These are phyloP conservation scores for Jaenimonas drosophilae DNA, from an alignment of 208 protist species.

Conservation along the genomic window DNA sequence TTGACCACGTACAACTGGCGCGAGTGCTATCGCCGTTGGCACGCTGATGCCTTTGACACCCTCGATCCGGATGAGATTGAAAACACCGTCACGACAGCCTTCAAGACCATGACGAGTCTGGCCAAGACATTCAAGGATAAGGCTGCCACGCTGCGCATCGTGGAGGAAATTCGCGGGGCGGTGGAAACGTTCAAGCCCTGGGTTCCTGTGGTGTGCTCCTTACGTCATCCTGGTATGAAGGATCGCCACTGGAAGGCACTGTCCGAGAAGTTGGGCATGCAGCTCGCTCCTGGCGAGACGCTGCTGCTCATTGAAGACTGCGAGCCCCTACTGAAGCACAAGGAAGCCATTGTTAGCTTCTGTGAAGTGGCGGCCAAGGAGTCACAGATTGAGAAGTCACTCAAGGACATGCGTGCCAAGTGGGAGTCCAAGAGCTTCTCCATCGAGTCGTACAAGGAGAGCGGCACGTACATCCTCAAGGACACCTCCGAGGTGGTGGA, in stretches of 20 bases:
- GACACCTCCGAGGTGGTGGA: constrained; percentile 89
- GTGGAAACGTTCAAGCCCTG: constrained; percentile 94
- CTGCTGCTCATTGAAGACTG: constrained; percentile 84
- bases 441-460: constrained; percentile 90
- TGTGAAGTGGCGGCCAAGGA: constrained; percentile 96
- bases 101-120: constrained; percentile 86
- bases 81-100: constrained; percentile 58
- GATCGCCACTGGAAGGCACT: constrained; percentile 93
- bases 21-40: constrained; percentile 89
- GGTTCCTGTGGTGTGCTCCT: constrained; percentile 90
- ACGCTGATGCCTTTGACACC: constrained; percentile 89
- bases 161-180: constrained; percentile 70
- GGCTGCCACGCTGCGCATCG: constrained; percentile 81
- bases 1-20: constrained; percentile 92
- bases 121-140: constrained; percentile 92
- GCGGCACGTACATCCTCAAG: constrained; percentile 92
- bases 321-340: constrained; percentile 70
- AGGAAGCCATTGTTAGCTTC: constrained; percentile 84
- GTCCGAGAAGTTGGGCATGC: constrained; percentile 81
- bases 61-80: constrained; percentile 94
- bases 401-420: constrained; percentile 95
- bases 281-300: constrained; percentile 83
- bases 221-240: constrained; percentile 95
- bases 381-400: constrained; percentile 92
- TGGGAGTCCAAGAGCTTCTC: constrained; percentile 90